A percentile compares a stretch with the other conserved stretches of the same genome.
phyloP scores from a whole-genome alignment of 768 basidiomycete genomes.

The Pleurotus cornucopiae region DNA sequence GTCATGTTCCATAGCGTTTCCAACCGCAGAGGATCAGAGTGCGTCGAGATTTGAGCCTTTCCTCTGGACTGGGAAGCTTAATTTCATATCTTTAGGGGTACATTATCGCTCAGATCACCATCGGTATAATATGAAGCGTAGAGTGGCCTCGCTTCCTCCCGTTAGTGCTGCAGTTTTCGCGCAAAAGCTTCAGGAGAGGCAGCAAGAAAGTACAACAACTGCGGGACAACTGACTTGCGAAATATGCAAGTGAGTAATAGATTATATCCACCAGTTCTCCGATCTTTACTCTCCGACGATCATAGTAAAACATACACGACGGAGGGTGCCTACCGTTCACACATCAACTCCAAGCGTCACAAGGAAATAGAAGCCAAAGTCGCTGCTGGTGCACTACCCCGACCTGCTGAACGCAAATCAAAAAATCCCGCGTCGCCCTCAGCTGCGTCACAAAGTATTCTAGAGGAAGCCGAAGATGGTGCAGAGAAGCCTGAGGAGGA shows the following conservation, averaged over 20 bases:
- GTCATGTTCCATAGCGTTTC: slow-evolving; percentile 87
- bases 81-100: slow-evolving; percentile 40
- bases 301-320: slow-evolving; percentile 84
- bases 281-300: neutral
- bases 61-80: neutral
- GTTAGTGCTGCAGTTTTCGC: slow-evolving; percentile 77
- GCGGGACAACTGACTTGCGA: slow-evolving; percentile 62
- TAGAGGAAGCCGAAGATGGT: slow-evolving; percentile 36
- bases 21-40: slow-evolving; percentile 81
- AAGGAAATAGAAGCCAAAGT: slow-evolving; percentile 67
- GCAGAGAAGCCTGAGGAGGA: slow-evolving; percentile 19
- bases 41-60: slow-evolving; percentile 21
- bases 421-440: slow-evolving; percentile 6
- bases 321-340: slow-evolving; percentile 85
- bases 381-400: slow-evolving; percentile 15
- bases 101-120: slow-evolving; percentile 96
- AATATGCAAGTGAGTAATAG: slow-evolving; percentile 70
- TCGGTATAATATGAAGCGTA: slow-evolving; percentile 96
- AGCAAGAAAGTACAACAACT: slow-evolving; percentile 69
- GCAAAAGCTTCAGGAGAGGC: slow-evolving; percentile 80
- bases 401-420: slow-evolving; percentile 10
- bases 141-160: slow-evolving; percentile 86
- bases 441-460: slow-evolving; percentile 20
- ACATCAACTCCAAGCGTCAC: slow-evolving; percentile 87
- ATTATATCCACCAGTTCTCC: slow-evolving; percentile 1